phyloP scores from a whole-genome alignment of 2,329 filamentous ascomycete genomes.

The Fusarium papillatum region DNA sequence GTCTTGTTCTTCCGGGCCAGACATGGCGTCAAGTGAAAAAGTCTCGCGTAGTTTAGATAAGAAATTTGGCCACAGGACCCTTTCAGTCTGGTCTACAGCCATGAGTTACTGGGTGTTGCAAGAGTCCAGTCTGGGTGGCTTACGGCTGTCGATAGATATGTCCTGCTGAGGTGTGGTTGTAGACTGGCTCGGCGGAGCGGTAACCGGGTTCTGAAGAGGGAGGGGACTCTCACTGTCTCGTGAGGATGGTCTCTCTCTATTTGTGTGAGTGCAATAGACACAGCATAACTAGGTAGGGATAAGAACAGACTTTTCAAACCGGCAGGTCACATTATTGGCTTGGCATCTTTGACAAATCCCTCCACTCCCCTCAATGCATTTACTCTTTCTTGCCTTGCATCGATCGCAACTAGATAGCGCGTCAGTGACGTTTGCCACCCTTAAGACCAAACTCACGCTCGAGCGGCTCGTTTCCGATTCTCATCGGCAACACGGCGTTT shows the following conservation, averaged over 20 bases:
- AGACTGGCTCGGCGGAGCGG: not conserved
- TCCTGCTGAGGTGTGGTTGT: constrained; percentile 19
- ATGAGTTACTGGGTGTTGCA: not conserved
- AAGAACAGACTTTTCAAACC: constrained; percentile 25
- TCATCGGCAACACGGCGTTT: constrained; percentile 45
- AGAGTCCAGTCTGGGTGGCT: not conserved
- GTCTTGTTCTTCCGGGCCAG: constrained; percentile 30
- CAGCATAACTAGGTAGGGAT: accelerated
- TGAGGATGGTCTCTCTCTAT: constrained; percentile 17
- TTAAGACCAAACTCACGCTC: constrained; percentile 35
- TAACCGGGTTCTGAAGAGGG: not conserved
- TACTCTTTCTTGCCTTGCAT: constrained; percentile 52
- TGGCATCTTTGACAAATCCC: constrained; percentile 48
- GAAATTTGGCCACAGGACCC: constrained; percentile 46
- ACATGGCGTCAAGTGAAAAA: constrained; percentile 44
- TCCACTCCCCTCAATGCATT: constrained; percentile 46
- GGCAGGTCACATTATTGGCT: constrained; percentile 38
- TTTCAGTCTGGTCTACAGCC: constrained; percentile 33
- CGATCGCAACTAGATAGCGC: constrained; percentile 41
- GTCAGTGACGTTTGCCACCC: not conserved
- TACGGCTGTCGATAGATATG: constrained; percentile 31
- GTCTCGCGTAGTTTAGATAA: constrained; percentile 42
- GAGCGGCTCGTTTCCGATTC: constrained; percentile 49
- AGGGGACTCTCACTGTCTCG: not conserved
- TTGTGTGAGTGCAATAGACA: not conserved